These are phyloP conservation scores for Penicillium crustosum DNA, from an alignment of 2,329 filamentous ascomycete genomes.

Conservation along the genomic window DNA sequence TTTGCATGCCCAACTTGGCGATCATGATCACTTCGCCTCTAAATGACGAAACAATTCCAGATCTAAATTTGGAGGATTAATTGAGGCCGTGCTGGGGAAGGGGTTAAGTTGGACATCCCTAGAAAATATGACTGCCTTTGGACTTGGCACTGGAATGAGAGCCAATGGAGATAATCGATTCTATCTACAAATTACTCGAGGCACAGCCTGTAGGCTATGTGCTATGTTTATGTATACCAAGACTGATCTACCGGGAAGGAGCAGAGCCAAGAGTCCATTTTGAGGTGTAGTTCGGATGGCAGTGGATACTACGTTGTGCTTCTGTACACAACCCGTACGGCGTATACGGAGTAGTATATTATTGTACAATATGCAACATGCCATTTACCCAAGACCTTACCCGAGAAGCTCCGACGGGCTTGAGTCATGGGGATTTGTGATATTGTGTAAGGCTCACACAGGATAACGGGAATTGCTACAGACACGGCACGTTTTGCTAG, in stretches of 20 bases:
- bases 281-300: neutral
- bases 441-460: neutral
- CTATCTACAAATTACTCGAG: neutral
- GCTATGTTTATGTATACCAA: slow-evolving; percentile 7
- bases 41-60: neutral
- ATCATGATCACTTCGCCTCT: slow-evolving; percentile 4
- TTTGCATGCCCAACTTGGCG: slow-evolving; percentile 7
- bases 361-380: neutral
- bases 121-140: slow-evolving; percentile 3
- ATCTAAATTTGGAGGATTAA: slow-evolving; percentile 3
- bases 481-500: no score
- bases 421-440: neutral
- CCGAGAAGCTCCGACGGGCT: slow-evolving; percentile 8
- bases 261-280: slow-evolving; percentile 10
- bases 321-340: neutral
- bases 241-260: slow-evolving; percentile 12
- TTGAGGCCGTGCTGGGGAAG: neutral
- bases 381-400: neutral
- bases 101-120: slow-evolving; percentile 2
- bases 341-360: neutral
- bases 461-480: no score
- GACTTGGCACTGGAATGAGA: slow-evolving; percentile 3
- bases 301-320: slow-evolving; percentile 6
- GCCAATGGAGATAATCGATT: neutral
- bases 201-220: neutral